Evolutionary conservation across 1,284 basidiomycete species (phyloP), one percentile per base, ranked within the genome.

Genomic region (Leccinum solheimii): DNA sequence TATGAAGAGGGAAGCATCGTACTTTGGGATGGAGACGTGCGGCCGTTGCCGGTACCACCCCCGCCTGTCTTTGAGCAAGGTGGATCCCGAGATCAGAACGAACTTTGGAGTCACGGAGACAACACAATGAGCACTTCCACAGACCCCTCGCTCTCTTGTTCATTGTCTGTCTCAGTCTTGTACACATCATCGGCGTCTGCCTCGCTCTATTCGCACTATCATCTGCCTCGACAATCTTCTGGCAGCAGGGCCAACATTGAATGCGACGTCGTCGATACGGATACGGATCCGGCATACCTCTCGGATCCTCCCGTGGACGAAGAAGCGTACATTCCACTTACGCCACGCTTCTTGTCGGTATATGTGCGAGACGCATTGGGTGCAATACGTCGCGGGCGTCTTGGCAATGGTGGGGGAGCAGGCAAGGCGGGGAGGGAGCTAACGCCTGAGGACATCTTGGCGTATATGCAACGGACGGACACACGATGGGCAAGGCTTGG

Each of bases 1-100:
- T 78, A 84, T 59, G 77, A 82, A 58, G 89, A 90, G 60, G 90
- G 90, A 10, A 83, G 81, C 64, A 84, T 91, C 59, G 77, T 90
- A 1, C 70, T 89, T 3, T 89, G 86, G 85, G 83, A 87, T 60
- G 86, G 86, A 0, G 82, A 83, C 3, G 74, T 77, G 6, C 76
- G 78, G 2, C 71, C 66, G 7, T 50, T 67, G 27, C 66, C 62
- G 0, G 49, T 64, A 19, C 59, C 50, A 3, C 60, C 57, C 5
- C 52, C 53, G 3, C 58, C 27, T 19, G 32, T 21, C 11, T n/a
- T 53, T 4, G 53, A 53, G 32, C 38, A 27, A 5, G 58, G 3
- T 26, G 26, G 9, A 43, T 34, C 40, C 63, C 13, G 57, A 59
- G 11, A 67, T 71, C 65, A 66, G 34, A 76, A 69, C 53, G 66